Evolutionary conservation across 2,329 filamentous ascomycete species (phyloP).

Genomic region (Paecilomyces formosus): DNA sequence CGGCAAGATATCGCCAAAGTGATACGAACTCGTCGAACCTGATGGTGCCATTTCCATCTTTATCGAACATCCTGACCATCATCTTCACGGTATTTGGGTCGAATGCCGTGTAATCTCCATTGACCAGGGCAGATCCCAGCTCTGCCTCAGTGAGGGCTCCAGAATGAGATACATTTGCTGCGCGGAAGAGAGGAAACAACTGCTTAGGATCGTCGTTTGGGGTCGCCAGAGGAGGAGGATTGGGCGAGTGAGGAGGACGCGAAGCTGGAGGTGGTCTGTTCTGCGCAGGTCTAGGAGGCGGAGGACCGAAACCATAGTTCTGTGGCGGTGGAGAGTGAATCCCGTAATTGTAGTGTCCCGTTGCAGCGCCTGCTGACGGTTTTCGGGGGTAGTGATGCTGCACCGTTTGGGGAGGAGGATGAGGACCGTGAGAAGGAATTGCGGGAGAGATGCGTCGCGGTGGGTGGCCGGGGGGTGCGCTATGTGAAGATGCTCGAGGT

Average conservation of each 20-base stretch:
- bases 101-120: conserved; percentile 92
- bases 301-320: conserved; percentile 45
- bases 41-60: conserved; percentile 79
- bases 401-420: conserved; percentile 29
- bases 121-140: conserved; percentile 83
- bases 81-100: conserved; percentile 90
- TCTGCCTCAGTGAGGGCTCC: conserved; percentile 81
- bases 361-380: conserved; percentile 34
- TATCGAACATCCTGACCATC: conserved; percentile 99
- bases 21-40: conserved; percentile 95
- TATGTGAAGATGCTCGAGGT: not conserved
- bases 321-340: conserved; percentile 36
- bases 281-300: conserved; percentile 45
- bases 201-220: conserved; percentile 48
- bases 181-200: conserved; percentile 77
- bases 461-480: conserved; percentile 4
- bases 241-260: conserved; percentile 60
- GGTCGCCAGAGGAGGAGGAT: conserved; percentile 44
- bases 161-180: conserved; percentile 71
- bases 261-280: conserved; percentile 50
- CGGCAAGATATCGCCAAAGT: conserved; percentile 89
- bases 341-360: conserved; percentile 31
- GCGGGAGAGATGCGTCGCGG: conserved; percentile 7
- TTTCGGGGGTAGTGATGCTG: conserved; percentile 2
- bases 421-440: conserved; percentile 11